phyloP scores from a whole-genome alignment of 2,329 filamentous ascomycete species.

The Cryphonectria radicalis region DNA sequence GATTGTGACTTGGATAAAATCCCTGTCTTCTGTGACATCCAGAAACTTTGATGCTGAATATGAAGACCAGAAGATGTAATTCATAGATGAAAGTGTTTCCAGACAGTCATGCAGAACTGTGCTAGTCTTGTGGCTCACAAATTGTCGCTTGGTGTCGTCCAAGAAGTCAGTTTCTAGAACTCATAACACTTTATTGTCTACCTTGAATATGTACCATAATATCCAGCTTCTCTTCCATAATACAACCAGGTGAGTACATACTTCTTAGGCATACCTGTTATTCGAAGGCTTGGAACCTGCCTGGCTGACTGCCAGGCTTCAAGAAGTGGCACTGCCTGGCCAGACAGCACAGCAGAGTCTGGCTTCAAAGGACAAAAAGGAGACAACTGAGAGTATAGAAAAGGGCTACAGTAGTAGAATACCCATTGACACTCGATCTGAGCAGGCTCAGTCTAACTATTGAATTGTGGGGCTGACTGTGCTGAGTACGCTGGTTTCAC shows the following conservation, averaged over 20 bases:
- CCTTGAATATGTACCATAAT: constrained; percentile 27
- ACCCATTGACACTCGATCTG: constrained; percentile 33
- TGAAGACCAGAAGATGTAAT: constrained; percentile 30
- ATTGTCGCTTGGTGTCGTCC: constrained; percentile 37
- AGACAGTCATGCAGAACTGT: constrained; percentile 34
- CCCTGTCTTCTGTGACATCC: background rate
- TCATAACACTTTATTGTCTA: too few relatives aligned
- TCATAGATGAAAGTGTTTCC: constrained; percentile 29
- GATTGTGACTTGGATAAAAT: constrained; percentile 35
- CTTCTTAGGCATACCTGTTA: too few relatives aligned
- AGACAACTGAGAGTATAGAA: background rate
- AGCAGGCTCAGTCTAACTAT: background rate
- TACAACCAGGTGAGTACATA: constrained; percentile 41
- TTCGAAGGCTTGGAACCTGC: background rate
- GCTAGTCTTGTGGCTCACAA: constrained; percentile 35
- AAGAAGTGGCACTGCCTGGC: background rate
- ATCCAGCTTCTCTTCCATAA: constrained; percentile 44
- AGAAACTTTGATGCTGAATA: background rate
- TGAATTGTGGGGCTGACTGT: background rate
- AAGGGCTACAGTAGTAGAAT: constrained; percentile 32
- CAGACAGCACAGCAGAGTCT: too few relatives aligned
- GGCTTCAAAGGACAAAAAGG: background rate
- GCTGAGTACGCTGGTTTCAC: background rate
- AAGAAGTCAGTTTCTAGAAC: constrained; percentile 34
- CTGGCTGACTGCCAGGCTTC: background rate